These are phyloP conservation scores for Leptographium procerum DNA, from an alignment of 2,329 filamentous ascomycete species.

Conservation along the genomic window DNA sequence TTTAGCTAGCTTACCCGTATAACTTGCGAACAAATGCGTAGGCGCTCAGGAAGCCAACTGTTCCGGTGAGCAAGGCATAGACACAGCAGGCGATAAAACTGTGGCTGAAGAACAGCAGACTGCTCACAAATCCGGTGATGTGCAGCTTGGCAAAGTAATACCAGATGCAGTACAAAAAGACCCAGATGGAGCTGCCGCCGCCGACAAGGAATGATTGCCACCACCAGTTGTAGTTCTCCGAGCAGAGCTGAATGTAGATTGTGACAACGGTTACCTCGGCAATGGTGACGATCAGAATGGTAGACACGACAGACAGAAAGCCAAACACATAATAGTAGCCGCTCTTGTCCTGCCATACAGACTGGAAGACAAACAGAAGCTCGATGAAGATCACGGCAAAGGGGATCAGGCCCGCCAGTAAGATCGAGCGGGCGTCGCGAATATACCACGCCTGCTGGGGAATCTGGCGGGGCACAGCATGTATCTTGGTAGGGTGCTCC, in stretches of 20 bases:
- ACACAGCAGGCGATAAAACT: conserved; percentile 71
- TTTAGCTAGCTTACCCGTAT: conserved; percentile 50
- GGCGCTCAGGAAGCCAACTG: conserved; percentile 71
- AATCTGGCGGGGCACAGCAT: conserved; percentile 58
- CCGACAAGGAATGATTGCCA: conserved; percentile 80
- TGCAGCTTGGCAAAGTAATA: conserved; percentile 74
- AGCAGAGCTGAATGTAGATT: conserved; percentile 71
- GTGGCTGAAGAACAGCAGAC: conserved; percentile 76
- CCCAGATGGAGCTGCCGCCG: conserved; percentile 65
- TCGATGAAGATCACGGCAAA: conserved; percentile 47
- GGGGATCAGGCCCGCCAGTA: conserved; percentile 67
- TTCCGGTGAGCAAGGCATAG: conserved; percentile 72
- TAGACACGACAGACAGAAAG: conserved; percentile 63
- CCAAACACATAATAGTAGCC: conserved; percentile 90
- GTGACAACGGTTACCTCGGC: conserved; percentile 75
- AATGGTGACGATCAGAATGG: conserved; percentile 64
- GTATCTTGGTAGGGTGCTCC: conserved; percentile 74
- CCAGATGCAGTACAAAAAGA: conserved; percentile 74
- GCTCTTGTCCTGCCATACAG: conserved; percentile 80
- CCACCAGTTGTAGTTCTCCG: conserved; percentile 87
- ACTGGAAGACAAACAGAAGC: conserved; percentile 37
- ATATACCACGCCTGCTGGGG: conserved; percentile 68
- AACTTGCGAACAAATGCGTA: conserved; percentile 78
- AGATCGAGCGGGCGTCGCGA: conserved; percentile 47
- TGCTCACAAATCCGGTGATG: conserved; percentile 68